Percentiles rank a stretch among this genome's conserved stretches.
phyloP scores from a whole-genome alignment of 2,329 filamentous ascomycete genomes.

The Paecilomyces formosus region DNA sequence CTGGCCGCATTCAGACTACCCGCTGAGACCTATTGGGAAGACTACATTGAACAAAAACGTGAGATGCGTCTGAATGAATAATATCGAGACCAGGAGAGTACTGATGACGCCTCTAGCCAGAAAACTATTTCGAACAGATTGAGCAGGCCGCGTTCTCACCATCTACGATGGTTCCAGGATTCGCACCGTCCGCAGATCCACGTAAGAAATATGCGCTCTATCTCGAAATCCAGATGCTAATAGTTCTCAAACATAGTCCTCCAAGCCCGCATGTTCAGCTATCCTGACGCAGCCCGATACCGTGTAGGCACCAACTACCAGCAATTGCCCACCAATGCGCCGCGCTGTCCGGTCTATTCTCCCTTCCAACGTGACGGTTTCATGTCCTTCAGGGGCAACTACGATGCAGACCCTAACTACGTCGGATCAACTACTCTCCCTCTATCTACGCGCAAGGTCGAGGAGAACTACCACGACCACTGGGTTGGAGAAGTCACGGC shows the following conservation, averaged over 20 bases:
- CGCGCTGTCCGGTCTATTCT: constrained; percentile 31
- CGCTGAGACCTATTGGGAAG: constrained; percentile 42
- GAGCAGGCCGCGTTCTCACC: constrained; percentile 63
- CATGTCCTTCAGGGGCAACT: constrained; percentile 43
- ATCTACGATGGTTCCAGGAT: constrained; percentile 56
- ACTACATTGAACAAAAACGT: constrained; percentile 47
- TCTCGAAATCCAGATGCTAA: constrained; percentile 8
- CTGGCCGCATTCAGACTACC: constrained; percentile 46
- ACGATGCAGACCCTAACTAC: constrained; percentile 55
- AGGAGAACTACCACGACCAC: constrained; percentile 15
- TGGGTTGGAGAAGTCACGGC: constrained; percentile 17
- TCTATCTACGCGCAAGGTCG: constrained; percentile 12
- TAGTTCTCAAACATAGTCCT: constrained; percentile 39
- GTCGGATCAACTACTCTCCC: constrained; percentile 16
- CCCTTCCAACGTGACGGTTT: constrained; percentile 45
- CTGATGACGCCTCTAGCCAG: constrained; percentile 17
- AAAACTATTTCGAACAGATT: constrained; percentile 60
- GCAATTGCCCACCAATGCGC: constrained; percentile 32
- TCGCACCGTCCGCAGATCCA: constrained; percentile 56
- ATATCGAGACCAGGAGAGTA: constrained; percentile 2
- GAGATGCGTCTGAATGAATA: constrained; percentile 2
- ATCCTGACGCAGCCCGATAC: constrained; percentile 46
- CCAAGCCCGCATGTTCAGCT: constrained; percentile 54
- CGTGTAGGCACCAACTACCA: constrained; percentile 36
- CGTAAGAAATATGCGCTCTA: constrained; percentile 15